Evolutionary conservation across 345 rosid species (phyloP).

Genomic region (Eucalyptus dawsonii): DNA sequence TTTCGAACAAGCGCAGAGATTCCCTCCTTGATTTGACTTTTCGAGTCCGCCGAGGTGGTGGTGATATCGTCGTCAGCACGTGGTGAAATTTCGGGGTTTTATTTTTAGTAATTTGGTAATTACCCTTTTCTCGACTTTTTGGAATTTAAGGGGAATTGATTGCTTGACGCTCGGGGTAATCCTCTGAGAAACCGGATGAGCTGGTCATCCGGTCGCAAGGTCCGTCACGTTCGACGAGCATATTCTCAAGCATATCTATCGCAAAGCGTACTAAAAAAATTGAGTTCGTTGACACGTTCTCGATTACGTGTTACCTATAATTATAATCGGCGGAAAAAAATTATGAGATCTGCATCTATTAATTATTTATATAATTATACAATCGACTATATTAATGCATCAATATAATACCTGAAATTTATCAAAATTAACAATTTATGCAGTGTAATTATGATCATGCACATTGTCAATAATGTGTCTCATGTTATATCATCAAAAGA

Average conservation of each 20-base stretch:
- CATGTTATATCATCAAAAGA: background rate
- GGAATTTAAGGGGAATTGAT: background rate
- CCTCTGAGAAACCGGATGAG: background rate
- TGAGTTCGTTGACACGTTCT: background rate
- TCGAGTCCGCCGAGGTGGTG: background rate
- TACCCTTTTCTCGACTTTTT: background rate
- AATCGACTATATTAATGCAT: background rate
- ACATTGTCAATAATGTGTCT: background rate
- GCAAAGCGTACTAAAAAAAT: background rate
- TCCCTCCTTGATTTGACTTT: background rate
- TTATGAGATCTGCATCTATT: background rate
- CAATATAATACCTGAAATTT: background rate
- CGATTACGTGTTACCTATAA: background rate
- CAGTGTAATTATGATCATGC: rapidly evolving
- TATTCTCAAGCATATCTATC: background rate
- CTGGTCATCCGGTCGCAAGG: background rate
- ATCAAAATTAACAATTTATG: background rate
- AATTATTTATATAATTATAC: background rate
- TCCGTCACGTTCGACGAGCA: background rate
- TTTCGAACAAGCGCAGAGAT: background rate
- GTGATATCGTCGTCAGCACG: background rate
- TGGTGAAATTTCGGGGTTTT: background rate
- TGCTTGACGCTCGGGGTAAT: background rate
- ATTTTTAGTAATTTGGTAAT: background rate
- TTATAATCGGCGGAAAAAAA: rapidly evolving